Evolutionary conservation across 371 early-diverging fungal species (phyloP), one percentile per base, ranked within the genome.

Genomic region (Rhizomucor pusillus): DNA sequence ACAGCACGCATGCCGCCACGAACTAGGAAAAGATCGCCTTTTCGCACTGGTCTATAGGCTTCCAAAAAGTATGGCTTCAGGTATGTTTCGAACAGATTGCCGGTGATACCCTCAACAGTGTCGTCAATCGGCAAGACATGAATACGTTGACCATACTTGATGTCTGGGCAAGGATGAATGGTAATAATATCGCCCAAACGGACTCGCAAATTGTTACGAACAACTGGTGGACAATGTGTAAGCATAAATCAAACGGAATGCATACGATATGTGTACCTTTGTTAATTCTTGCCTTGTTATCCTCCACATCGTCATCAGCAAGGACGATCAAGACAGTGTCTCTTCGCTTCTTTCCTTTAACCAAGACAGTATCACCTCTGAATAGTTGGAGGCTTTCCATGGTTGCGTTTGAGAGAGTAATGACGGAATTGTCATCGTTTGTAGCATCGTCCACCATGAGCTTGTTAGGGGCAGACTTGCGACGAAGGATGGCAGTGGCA

Each of bases 71-170:
- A 98, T 19, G 96, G 96, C 80, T 98, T 97, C 50, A 99, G 79
- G 79, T 91, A 97, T 29, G 93, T 92, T 59, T 98, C 97, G 69
- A 99, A 99, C 57, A 99, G 77, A 71, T 98, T 92, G 44, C 99
- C 99, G 41, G 93, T 90, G 50, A 99, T 79, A 16, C 97, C 98
- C 72, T 98, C 99, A 43, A 98, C 85, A 47, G 99, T 95, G 72
- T 99, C 99, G 66, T 98, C 97, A 43, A 99, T 95, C 33, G 99
- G 99, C 37, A 98, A 77, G 22, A 99, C 97, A 51, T 94, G 94
- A 61, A 99, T 90, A 55, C 95, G 88, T 65, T 88, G 88, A 59
- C 98, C 98, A 69, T 94, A 93, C 70, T 94, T 91, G 80, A 99
- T 97, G 67, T 97, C 97, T 23, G 93, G 81, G 71, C 91, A 91